Conservation (phyloP, 768 basidiomycete species). For the Termitomyces sp. region DNA sequence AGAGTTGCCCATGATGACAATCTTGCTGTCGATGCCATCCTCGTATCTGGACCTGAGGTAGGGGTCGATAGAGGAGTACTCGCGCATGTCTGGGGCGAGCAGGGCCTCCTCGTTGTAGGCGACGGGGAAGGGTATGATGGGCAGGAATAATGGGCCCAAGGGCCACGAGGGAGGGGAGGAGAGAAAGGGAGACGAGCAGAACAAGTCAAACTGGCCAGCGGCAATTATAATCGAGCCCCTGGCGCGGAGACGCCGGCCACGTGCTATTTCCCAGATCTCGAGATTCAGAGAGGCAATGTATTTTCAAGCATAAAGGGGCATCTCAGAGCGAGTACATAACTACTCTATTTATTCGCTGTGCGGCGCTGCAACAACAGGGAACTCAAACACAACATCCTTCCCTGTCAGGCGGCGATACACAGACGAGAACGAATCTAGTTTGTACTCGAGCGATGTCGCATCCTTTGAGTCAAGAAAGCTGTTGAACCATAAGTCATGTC, state of each 20-base stretch:
- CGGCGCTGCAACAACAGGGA: constrained; percentile 73
- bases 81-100: constrained; percentile 40
- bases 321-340: constrained; percentile 25
- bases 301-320: constrained; percentile 17
- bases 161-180: constrained; percentile 45
- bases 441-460: constrained; percentile 97
- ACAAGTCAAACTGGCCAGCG: constrained; percentile 21
- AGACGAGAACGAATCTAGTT: constrained; percentile 98
- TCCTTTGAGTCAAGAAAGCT: constrained; percentile 99
- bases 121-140: constrained; percentile 17
- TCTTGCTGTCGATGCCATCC: constrained; percentile 89
- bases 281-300: constrained; percentile 11
- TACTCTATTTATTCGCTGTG: constrained; percentile 35
- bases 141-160: constrained; percentile 24
- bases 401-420: constrained; percentile 94
- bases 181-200: constrained; percentile 22
- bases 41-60: constrained; percentile 69
- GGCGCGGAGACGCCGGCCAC: constrained; percentile 25
- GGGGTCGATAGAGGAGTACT: constrained; percentile 58
- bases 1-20: constrained; percentile 89
- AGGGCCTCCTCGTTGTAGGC: constrained; percentile 13
- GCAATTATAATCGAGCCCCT: constrained; percentile 20
- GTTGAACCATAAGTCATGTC: constrained; percentile 12
- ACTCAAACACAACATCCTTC: constrained; percentile 95
- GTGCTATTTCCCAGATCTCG: constrained; percentile 24